Base-by-base conservation (phyloP, 129 eudicot genomes). In the Pulicaria dysenterica region DNA sequence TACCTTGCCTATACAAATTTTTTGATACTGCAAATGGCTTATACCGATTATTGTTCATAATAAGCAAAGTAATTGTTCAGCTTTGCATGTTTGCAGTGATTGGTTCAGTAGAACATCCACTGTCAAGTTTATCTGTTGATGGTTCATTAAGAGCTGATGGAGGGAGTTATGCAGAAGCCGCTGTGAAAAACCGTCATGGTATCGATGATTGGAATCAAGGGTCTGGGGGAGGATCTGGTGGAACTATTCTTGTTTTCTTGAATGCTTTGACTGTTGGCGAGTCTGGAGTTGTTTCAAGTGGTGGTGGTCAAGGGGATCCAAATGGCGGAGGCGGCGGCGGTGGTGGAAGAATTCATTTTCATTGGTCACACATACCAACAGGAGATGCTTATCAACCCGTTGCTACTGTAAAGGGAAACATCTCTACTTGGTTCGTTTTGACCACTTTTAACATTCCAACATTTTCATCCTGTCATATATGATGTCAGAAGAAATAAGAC, bases 271-370 rank as follows among this genome's bases (percentile, higher is more conserved):
- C 72, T 65, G 83, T 94, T 62, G 80, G 91, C 11, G 77, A 75
- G 38, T 62, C 88, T 74, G 97, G 91, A 55, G 60, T 41, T 75
- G 59, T 94, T 74, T 84, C 99, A 61, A 90, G 93, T 83, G 83
- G 46, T 73, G 99, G 99, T 3, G 99, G 99, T 47, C 57, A 68
- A 38, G 97, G 96, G 43, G 85, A 89, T 84, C 79, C 85, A 37
- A 70, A 69, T 66, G 93, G 96, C 16, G 86, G 98, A 31, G 98
- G 98, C 4, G 98, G 98, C 1, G 98, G 98, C 11, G 98, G 91
- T 6, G 98, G 98, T 59, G 98, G 99, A 37, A 82, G 99, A 70
- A 91, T 94, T 79, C 99, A 94, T 78, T 94, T 94, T 70, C 97
- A 94, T 70, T 94, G 99, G 99, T 81, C 99, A 40, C 89, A 83